phyloP scores from a whole-genome alignment of 1,284 basidiomycete genomes.

The Apiotrichum siamense region DNA sequence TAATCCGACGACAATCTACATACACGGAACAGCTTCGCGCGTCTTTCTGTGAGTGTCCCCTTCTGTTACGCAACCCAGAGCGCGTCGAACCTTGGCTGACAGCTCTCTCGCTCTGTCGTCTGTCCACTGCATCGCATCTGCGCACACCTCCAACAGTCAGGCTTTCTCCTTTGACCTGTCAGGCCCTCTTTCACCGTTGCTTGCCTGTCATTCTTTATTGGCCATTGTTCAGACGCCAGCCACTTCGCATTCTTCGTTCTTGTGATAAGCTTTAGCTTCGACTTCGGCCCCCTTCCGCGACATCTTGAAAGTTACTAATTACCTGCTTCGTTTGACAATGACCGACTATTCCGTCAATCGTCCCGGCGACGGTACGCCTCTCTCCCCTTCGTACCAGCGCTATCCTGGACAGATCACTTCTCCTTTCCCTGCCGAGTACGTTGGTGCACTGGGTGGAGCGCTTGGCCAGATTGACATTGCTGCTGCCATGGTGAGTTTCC shows the following conservation, averaged over 20 bases:
- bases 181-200: background rate
- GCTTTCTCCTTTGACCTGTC: background rate
- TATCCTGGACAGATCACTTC: constrained; percentile 1
- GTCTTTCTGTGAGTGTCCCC: no score
- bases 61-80: no score
- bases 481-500: constrained; percentile 14
- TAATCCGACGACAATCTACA: no score
- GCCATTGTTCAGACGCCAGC: background rate
- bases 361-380: constrained; percentile 11
- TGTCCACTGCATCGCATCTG: no score
- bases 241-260: background rate
- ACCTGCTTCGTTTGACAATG: constrained; percentile 3
- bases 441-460: constrained; percentile 13
- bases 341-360: constrained; percentile 19
- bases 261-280: background rate
- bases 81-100: no score
- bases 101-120: no score
- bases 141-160: no score
- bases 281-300: background rate
- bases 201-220: background rate
- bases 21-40: no score
- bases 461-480: constrained; percentile 15
- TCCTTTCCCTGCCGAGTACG: constrained; percentile 14
- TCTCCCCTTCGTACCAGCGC: constrained; percentile 14
- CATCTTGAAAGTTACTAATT: background rate